Evolutionary conservation across 139 green algal genomes (phyloP).

Genomic region (Chlorella sp.): DNA sequence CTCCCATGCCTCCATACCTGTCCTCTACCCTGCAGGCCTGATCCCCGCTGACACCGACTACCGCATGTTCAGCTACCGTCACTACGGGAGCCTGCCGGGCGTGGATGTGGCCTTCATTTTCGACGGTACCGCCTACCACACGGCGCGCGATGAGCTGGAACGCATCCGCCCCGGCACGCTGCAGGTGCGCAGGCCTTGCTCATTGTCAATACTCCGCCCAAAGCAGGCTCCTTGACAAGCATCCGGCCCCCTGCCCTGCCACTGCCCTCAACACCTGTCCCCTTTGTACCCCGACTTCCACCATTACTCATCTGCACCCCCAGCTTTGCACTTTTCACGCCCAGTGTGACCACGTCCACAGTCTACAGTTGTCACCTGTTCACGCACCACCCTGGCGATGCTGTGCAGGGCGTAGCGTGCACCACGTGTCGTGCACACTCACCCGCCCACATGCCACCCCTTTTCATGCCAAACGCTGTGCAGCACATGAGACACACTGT

Average conservation of each 20-base stretch:
- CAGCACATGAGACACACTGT: too few species aligned
- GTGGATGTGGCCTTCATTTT: conserved; percentile 78
- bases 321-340: not conserved
- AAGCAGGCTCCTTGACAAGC: too few species aligned
- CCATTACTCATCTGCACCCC: not conserved
- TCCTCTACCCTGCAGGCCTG: conserved; percentile 55
- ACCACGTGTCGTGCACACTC: too few species aligned
- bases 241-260: not conserved
- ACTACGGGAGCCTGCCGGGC: conserved; percentile 61
- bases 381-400: not conserved
- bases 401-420: conserved; percentile 58
- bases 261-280: not conserved
- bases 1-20: too few species aligned
- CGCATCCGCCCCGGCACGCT: conserved; percentile 69
- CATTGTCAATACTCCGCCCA: too few species aligned
- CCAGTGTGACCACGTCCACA: not conserved
- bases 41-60: conserved; percentile 85
- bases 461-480: too few species aligned
- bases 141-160: conserved; percentile 48
- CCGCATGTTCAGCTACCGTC: conserved; percentile 68
- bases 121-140: conserved; percentile 75
- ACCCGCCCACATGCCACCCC: too few species aligned
- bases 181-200: conserved; percentile 45
- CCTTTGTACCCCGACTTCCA: too few species aligned
- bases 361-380: too few species aligned